A percentile compares a stretch with the other conserved stretches of the same genome.
Evolutionary conservation across 108 stramenopile genomes (phyloP).

Genomic region (Nitzschia palea): DNA sequence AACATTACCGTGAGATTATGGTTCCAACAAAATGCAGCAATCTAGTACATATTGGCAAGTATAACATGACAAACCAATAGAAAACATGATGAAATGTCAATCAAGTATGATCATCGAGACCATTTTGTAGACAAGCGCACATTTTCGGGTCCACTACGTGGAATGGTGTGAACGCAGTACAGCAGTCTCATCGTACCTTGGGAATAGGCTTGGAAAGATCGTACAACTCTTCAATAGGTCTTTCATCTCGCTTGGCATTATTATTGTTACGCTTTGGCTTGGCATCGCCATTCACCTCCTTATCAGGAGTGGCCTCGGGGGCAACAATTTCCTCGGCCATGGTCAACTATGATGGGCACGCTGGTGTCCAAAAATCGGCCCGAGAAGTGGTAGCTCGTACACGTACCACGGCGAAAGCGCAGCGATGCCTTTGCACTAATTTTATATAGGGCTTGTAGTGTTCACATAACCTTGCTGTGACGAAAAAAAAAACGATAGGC

Average conservation of each 20-base stretch:
- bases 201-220: constrained; percentile 87
- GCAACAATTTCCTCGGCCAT: constrained; percentile 13
- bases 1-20: neutral
- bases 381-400: neutral
- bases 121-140: neutral
- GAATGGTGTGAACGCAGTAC: too few species aligned
- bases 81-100: neutral
- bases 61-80: neutral
- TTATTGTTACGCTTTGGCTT: constrained; percentile 38
- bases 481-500: too few species aligned
- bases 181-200: constrained; percentile 54
- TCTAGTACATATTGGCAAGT: neutral
- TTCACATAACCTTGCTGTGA: too few species aligned
- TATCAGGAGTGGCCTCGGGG: constrained; percentile 19
- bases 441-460: too few species aligned
- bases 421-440: too few species aligned
- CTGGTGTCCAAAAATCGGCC: too few species aligned
- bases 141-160: too few species aligned
- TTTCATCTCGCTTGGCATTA: constrained; percentile 34
- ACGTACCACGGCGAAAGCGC: neutral
- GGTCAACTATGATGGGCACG: too few species aligned
- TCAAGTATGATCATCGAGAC: neutral
- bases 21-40: neutral
- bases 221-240: constrained; percentile 76
- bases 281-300: constrained; percentile 16